phyloP scores from a whole-genome alignment of 148 eudicot genomes.

The Camellia japonica region DNA sequence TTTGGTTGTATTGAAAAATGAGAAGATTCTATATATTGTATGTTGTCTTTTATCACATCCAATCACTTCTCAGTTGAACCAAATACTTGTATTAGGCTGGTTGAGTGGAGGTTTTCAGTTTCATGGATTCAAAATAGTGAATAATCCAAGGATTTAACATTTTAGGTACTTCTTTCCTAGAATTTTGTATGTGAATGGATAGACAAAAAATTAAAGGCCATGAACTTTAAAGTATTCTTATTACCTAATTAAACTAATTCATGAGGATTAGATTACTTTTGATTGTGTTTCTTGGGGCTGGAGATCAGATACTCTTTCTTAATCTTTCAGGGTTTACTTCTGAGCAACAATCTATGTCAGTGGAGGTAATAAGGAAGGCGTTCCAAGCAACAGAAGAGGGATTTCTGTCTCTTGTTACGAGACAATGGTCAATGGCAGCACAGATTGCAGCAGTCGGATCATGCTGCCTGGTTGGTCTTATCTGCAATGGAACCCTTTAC shows the following conservation, averaged over 20 bases:
- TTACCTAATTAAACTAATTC: background rate
- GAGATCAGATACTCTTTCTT: background rate
- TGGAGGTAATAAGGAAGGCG: constrained; percentile 71
- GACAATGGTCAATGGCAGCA: constrained; percentile 66
- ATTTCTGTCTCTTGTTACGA: constrained; percentile 62
- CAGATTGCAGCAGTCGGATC: constrained; percentile 88
- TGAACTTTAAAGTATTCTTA: background rate
- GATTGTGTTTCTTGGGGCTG: background rate
- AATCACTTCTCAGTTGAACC: constrained; percentile 5
- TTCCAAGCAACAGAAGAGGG: constrained; percentile 86
- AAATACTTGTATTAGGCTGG: background rate
- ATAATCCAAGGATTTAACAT: background rate
- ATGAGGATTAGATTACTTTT: background rate
- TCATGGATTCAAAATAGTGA: background rate
- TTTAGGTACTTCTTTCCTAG: background rate
- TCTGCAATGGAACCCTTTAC: constrained; percentile 64
- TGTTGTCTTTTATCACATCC: background rate
- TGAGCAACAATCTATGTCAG: constrained; percentile 71
- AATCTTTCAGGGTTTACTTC: constrained; percentile 55
- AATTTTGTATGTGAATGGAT: too few species aligned
- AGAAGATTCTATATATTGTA: background rate
- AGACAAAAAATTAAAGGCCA: background rate
- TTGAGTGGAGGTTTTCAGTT: background rate
- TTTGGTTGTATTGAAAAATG: background rate
- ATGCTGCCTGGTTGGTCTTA: constrained; percentile 69